These are phyloP conservation scores for Dryas drummondii DNA, from an alignment of 306 rosid genomes.

Conservation along the genomic window DNA sequence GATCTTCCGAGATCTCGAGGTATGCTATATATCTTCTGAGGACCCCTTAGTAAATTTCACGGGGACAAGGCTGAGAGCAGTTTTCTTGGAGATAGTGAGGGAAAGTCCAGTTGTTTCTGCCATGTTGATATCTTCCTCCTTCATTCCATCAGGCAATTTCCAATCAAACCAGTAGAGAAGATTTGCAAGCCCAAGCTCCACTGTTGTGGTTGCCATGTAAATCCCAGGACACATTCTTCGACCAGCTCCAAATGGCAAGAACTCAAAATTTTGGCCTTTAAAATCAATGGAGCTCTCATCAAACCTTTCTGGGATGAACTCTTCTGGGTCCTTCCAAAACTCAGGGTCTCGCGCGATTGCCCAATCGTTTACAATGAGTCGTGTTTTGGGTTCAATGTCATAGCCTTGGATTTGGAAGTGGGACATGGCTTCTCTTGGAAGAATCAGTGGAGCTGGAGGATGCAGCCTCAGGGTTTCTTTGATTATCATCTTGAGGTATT, in stretches of 20 bases:
- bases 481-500: slow-evolving; percentile 42
- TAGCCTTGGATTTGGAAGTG: slow-evolving; percentile 30
- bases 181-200: slow-evolving; percentile 44
- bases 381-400: slow-evolving; percentile 32
- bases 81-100: slow-evolving; percentile 34
- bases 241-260: slow-evolving; percentile 52
- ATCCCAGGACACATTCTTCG: slow-evolving; percentile 46
- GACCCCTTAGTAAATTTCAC: neutral
- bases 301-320: slow-evolving; percentile 54
- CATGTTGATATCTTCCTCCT: slow-evolving; percentile 42
- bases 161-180: slow-evolving; percentile 45
- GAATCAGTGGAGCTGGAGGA: slow-evolving; percentile 47
- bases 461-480: slow-evolving; percentile 52
- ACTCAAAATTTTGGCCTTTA: slow-evolving; percentile 42
- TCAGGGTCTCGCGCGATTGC: slow-evolving; percentile 42
- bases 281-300: slow-evolving; percentile 26
- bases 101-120: slow-evolving; percentile 37
- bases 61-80: slow-evolving; percentile 37
- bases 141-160: slow-evolving; percentile 40
- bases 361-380: slow-evolving; percentile 39
- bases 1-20: no score
- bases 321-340: slow-evolving; percentile 39
- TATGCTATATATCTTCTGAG: no score
- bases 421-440: slow-evolving; percentile 44
- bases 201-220: slow-evolving; percentile 21